Base-by-base conservation (phyloP, 176 grass and related monocot species). In the Phragmites australis region DNA sequence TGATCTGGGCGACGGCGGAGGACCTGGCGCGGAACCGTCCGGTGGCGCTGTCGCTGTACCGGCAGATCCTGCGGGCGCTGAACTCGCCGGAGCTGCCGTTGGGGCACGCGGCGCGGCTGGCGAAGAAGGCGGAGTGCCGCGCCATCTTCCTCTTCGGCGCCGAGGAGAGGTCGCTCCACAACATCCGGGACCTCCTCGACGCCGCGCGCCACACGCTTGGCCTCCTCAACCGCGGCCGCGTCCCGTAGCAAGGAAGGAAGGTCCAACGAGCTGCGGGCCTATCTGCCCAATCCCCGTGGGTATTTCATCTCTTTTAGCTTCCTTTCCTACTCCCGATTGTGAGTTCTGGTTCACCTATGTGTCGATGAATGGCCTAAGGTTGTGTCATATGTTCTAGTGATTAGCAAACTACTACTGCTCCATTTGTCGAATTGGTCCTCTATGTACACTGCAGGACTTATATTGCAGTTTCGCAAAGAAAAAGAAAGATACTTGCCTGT, bases 91-190 rank as follows among this genome's bases (percentile, higher is more conserved):
- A 76, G 55, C 83, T 94, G 62, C 85, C 87, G 17, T 70, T 98
- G 52, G 89, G 85, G 15, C 75, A 87, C 75, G 88, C 86, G 7
- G 90, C 96, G 44, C 80, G 86, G 34, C 84, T 95, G 19, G 75
- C 86, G 0, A 98, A 98, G 88, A 98, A 98, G 86, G 88, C 92
- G 51, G 88, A 98, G 76, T 91, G 89, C 71, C 88, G 75, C 56
- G 75, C 86, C 58, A 89, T 98, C 32, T 95, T 94, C 90, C 12
- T 94, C 62, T 98, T 95, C 62, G 92, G 86, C 14, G 84, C 92
- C 2, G 92, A 93, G 84, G 96, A 94, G 78, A 73, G 77, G 57
- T 98, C 90, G 25, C 25, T 94, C 26, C 95, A 94, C 86, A 94
- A 94, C 80, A 98, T 93, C 47, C 69, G 74, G 11, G 90, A 98